Evolutionary conservation across 2,329 filamentous ascomycete species (phyloP).

Genomic region (Bipolaris oryzae): DNA sequence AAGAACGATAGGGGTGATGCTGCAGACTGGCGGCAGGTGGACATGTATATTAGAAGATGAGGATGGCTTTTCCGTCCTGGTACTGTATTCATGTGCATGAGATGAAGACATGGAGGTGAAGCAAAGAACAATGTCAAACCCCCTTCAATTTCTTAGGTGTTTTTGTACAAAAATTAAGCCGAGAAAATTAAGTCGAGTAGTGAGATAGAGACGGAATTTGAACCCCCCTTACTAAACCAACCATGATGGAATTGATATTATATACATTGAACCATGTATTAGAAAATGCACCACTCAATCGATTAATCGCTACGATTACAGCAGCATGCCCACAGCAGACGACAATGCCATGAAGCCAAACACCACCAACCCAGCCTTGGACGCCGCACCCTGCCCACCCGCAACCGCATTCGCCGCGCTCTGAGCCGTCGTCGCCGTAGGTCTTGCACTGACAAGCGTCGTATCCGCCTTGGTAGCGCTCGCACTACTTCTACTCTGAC

Average conservation of each 20-base stretch:
- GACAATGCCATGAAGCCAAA: constrained; percentile 17
- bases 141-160: background rate
- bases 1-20: background rate
- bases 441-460: background rate
- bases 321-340: constrained; percentile 15
- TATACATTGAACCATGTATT: no score
- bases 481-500: background rate
- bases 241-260: no score
- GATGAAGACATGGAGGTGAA: background rate
- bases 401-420: constrained; percentile 8
- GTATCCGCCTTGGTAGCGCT: background rate
- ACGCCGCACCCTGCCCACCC: constrained; percentile 1
- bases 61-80: background rate
- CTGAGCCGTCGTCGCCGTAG: background rate
- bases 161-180: no score
- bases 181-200: no score
- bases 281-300: background rate
- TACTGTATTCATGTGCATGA: background rate
- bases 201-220: no score
- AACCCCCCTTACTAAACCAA: no score
- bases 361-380: constrained; percentile 11
- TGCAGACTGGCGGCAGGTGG: background rate
- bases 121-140: background rate
- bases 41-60: background rate
- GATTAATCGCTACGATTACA: background rate